Evolutionary conservation across 352 stramenopile genomes (phyloP), one percentile per base, ranked within the genome.

Genomic region (Globisporangium iwayamae): DNA sequence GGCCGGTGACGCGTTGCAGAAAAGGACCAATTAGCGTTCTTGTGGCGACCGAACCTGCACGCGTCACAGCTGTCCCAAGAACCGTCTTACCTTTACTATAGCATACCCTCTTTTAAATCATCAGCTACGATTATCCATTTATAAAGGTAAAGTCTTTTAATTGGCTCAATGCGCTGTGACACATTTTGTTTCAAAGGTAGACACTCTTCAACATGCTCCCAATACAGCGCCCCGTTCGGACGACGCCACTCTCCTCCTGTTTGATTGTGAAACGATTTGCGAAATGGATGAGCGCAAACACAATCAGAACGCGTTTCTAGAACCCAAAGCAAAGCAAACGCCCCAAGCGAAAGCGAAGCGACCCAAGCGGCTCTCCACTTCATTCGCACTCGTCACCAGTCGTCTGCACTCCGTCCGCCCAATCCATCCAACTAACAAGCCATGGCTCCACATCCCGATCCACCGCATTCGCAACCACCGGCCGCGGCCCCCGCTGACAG

Each of bases 371-470:
- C 52, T 16, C 32, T 32, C 32, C n/a, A 28, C 16, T 56, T 25
- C 50, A 56, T 39, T 14, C 43, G 3, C 20, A 41, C n/a, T 7
- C 50, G 25, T 56, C 28, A 28, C 1, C 36, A 41, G 34, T 7
- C 50, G 25, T 56, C 28, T 28, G 4, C 36, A 32, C 28, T 43
- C 14, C 41, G 14, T 47, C 51, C 14, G 25, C 11, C 30, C 52
- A 16, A 28, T n/a, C 28, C 32, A n/a, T 30, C 52, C 52, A 45
- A 30, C 14, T 6, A 1, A 41, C 36, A 6, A 20, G 11, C 50
- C 52, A 57, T 58, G 52, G 30, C 18, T 32, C 52, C 52, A 13
- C 52, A 58, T 28, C 52, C 52, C n/a, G 32, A 58, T 45, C 32
- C 52, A 2, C 30, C 30, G 30, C 52, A 57, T 9, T 32, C 52